phyloP scores from a whole-genome alignment of 1,284 basidiomycete genomes.

The Apiotrichum sp. region DNA sequence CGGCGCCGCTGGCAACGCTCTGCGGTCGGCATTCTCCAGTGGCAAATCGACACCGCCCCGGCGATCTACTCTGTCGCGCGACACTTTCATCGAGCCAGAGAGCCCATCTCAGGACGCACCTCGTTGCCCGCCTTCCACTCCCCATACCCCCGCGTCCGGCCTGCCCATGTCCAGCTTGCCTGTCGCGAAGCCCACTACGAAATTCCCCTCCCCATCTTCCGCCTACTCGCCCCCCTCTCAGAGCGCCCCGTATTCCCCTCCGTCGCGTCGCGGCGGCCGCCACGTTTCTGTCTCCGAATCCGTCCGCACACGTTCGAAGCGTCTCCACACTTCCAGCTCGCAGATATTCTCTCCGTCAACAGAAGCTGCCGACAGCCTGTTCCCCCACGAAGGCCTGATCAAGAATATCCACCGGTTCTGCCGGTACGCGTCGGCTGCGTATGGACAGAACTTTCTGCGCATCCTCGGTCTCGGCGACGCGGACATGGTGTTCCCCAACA shows the following conservation, averaged over 20 bases:
- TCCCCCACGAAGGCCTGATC: constrained; percentile 48
- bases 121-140: not conserved
- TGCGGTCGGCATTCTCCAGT: not conserved
- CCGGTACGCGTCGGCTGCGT: constrained; percentile 49
- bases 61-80: too few relatives aligned
- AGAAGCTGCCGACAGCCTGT: constrained; percentile 31
- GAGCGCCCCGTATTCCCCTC: not conserved
- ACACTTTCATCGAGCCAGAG: too few relatives aligned
- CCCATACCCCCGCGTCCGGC: not conserved
- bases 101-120: not conserved
- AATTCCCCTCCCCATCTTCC: too few relatives aligned
- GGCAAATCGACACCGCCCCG: not conserved
- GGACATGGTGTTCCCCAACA: constrained; percentile 50
- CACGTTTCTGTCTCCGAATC: constrained; percentile 8
- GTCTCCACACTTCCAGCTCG: constrained; percentile 13
- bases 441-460: constrained; percentile 49
- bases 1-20: not conserved
- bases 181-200: constrained; percentile 15
- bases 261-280: not conserved
- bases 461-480: constrained; percentile 49
- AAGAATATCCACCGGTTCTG: constrained; percentile 51
- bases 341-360: constrained; percentile 15
- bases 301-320: constrained; percentile 18
- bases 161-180: not conserved
- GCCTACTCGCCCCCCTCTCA: not conserved